These are phyloP conservation scores for Sodiomyces alkalinus DNA, from an alignment of 2,329 filamentous ascomycete genomes.

Conservation along the genomic window DNA sequence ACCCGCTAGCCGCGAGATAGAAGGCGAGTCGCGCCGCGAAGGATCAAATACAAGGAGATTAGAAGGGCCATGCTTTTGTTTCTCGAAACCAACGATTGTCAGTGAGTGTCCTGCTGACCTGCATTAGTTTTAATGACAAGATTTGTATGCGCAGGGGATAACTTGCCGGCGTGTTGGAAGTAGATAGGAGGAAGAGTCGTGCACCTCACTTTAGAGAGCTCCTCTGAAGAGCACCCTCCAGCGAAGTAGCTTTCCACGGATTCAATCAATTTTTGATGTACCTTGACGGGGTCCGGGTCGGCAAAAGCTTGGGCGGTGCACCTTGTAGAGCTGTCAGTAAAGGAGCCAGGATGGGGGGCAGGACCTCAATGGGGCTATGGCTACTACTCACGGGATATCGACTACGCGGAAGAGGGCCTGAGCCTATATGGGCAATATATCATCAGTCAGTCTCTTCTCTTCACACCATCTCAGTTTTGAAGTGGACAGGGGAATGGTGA, in stretches of 20 bases:
- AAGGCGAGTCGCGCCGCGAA: constrained; percentile 54
- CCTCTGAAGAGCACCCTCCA: constrained; percentile 32
- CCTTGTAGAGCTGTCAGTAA: constrained; percentile 21
- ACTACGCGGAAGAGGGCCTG: constrained; percentile 62
- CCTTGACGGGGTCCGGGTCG: constrained; percentile 26
- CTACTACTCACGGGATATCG: constrained; percentile 44
- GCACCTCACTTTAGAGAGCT: constrained; percentile 45
- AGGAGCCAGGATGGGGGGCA: too few species aligned
- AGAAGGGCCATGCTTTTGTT: constrained; percentile 42
- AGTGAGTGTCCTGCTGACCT: constrained; percentile 56
- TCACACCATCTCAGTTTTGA: constrained; percentile 1
- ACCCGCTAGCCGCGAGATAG: constrained; percentile 43
- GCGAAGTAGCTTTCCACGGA: constrained; percentile 65
- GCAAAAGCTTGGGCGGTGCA: constrained; percentile 49
- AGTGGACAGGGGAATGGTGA: not conserved
- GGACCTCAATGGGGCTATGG: too few species aligned
- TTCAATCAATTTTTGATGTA: constrained; percentile 41
- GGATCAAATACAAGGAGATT: constrained; percentile 83
- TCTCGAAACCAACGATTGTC: constrained; percentile 77
- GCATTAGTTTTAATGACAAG: not conserved
- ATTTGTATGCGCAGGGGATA: not conserved
- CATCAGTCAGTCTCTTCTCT: not conserved
- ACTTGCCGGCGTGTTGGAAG: constrained; percentile 62
- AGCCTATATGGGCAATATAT: constrained; percentile 49
- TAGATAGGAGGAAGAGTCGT: constrained; percentile 76